These are phyloP conservation scores for Stachybotrys elegans DNA, from an alignment of 2,329 filamentous ascomycete species.

Conservation along the genomic window DNA sequence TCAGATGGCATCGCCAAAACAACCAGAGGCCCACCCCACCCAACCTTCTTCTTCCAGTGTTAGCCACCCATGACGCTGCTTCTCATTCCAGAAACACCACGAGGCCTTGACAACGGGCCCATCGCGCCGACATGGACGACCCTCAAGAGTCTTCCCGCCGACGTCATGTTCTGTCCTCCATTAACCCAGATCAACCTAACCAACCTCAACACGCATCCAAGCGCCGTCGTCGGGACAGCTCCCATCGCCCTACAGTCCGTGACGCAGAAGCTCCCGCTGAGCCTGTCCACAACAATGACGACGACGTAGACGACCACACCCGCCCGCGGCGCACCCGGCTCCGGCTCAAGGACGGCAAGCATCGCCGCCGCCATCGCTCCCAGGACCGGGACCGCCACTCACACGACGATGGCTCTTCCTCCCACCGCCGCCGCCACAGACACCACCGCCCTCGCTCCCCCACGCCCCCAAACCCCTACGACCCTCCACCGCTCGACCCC, in stretches of 20 bases:
- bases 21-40: no score
- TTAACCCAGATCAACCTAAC: constrained; percentile 31
- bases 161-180: constrained; percentile 45
- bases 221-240: no score
- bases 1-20: no score
- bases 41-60: no score
- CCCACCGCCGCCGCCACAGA: constrained; percentile 15
- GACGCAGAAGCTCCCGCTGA: no score
- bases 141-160: constrained; percentile 29
- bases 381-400: constrained; percentile 17
- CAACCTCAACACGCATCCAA: no score
- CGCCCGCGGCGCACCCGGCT: constrained; percentile 25
- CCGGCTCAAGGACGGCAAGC: constrained; percentile 26
- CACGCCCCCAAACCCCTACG: constrained; percentile 42
- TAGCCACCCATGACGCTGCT: no score
- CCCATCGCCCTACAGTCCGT: no score
- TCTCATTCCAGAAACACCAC: no score
- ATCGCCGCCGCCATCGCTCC: constrained; percentile 17
- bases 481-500: constrained; percentile 50
- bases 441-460: constrained; percentile 35
- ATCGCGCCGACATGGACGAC: constrained; percentile 30
- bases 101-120: no score
- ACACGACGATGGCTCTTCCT: constrained; percentile 15
- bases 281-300: constrained; percentile 9
- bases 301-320: constrained; percentile 16